Base-by-base conservation (phyloP, 225 moss, liverwort and hornwort genomes). In the Physcomitrellopsis africana region DNA sequence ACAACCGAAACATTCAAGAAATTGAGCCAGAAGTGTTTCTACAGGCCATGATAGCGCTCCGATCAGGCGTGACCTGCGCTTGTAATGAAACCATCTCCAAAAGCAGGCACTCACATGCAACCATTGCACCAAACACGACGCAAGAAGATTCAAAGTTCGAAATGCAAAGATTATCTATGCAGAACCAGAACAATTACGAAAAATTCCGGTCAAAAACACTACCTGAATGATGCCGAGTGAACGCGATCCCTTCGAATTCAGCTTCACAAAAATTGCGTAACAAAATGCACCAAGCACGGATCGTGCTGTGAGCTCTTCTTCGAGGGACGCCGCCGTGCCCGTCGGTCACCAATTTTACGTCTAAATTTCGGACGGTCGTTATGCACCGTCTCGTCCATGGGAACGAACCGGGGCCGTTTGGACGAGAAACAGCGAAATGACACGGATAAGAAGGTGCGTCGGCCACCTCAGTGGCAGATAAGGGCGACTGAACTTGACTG, bases 381-480 rank as follows among this genome's bases (percentile, higher is more conserved):
- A 12, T 0, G 18, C 45, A 70, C 67, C 67, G 17, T 51, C 51
- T 67, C 16, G 9, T 4, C 3, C 16, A 7, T 15, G 20, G 0
- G 76, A 60, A 68, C 76, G 61, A 43, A 61, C 12, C 0, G 6
- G 17, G 37, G 14, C 9, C 45, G 1, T 2, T 1, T 19, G 45
- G 65, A 65, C 65, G 65, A 5, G 17, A 53, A 15, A 3, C 17
- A 51, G 42, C 56, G 29, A 17, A 45, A 27, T 53, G 27, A 18
- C 18, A 8, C 60, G 49, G 67, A 73, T 73, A 64, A 54, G 51
- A 9, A 41, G 14, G 22, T 62, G 51, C 43, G 65, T 17, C 65
- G 54, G 74, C 74, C 74, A 65, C 44, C 65, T 55, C 65, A 73
- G 37, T 5, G 18, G 3, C 16, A 22, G 75, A 76, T 76, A 67